phyloP scores from a whole-genome alignment of 1,139 yeast species.

The Sugiyamaella xylanicola region DNA sequence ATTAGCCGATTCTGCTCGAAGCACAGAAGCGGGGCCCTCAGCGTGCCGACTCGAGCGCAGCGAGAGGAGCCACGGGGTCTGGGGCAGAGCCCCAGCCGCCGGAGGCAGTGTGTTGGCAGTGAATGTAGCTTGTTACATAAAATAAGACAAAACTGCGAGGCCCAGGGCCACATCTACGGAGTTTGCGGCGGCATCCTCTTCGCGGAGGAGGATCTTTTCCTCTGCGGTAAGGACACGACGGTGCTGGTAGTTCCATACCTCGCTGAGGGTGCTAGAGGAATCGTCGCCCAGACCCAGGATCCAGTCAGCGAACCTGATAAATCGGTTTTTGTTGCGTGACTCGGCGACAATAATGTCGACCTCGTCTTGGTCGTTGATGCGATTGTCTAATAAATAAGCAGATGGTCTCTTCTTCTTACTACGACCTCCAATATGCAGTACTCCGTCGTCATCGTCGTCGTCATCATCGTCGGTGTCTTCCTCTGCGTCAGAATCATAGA shows the following conservation, averaged over 20 bases:
- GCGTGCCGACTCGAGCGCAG: neutral
- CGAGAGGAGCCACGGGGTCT: neutral
- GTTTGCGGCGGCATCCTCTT: slow-evolving; percentile 29
- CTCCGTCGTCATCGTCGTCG: slow-evolving; percentile 25
- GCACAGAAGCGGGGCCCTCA: too few species aligned
- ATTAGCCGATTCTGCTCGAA: too few species aligned
- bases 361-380: slow-evolving; percentile 23
- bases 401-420: slow-evolving; percentile 6
- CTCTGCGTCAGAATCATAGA: slow-evolving; percentile 22
- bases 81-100: neutral
- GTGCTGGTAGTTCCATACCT: slow-evolving; percentile 23
- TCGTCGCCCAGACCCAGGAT: slow-evolving; percentile 34
- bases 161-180: slow-evolving; percentile 32
- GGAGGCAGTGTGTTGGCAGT: neutral
- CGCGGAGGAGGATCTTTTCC: slow-evolving; percentile 30
- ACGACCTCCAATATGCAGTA: slow-evolving; percentile 23
- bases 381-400: slow-evolving; percentile 21
- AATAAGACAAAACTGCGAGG: slow-evolving; percentile 24
- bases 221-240: slow-evolving; percentile 23
- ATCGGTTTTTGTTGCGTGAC: slow-evolving; percentile 25
- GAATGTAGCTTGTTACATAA: neutral
- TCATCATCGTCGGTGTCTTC: slow-evolving; percentile 21
- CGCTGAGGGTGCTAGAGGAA: slow-evolving; percentile 22
- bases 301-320: slow-evolving; percentile 37
- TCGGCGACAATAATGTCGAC: slow-evolving; percentile 27